Evolutionary conservation across 2,329 filamentous ascomycete species (phyloP).

Genomic region (Claviceps arundinis): DNA sequence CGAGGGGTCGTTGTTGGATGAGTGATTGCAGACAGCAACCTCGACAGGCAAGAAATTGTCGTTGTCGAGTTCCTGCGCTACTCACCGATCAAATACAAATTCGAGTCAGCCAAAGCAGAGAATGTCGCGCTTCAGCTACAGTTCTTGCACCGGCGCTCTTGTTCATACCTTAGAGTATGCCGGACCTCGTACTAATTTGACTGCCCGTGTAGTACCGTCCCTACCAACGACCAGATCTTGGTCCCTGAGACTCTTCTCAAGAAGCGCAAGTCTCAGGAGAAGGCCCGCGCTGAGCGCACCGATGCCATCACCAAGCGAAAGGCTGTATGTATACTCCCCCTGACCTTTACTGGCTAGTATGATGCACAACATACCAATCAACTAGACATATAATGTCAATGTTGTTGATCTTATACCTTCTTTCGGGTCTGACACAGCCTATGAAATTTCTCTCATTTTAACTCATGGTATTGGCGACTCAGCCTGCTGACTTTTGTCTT

Average conservation of each 20-base stretch:
- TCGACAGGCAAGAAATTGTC: slow-evolving; percentile 2
- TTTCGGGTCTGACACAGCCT: slow-evolving; percentile 84
- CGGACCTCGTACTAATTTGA: slow-evolving; percentile 73
- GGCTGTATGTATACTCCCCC: slow-evolving; percentile 56
- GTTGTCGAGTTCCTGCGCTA: slow-evolving; percentile 9
- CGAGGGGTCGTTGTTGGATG: slow-evolving; percentile 65
- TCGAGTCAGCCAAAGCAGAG: slow-evolving; percentile 81
- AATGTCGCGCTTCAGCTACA: slow-evolving; percentile 88
- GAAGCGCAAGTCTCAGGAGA: slow-evolving; percentile 99
- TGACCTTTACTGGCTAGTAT: slow-evolving; percentile 33
- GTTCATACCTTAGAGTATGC: slow-evolving; percentile 45
- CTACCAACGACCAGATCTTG: slow-evolving; percentile 88
- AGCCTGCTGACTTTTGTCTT: slow-evolving; percentile 18
- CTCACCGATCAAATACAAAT: slow-evolving; percentile 70
- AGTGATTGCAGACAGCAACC: slow-evolving; percentile 24
- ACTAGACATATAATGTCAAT: slow-evolving; percentile 80
- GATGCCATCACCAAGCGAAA: slow-evolving; percentile 76
- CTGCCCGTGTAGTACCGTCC: slow-evolving; percentile 56
- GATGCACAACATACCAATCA: slow-evolving; percentile 84
- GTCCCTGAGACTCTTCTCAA: slow-evolving; percentile 99
- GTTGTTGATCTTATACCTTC: slow-evolving; percentile 96
- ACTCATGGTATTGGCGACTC: slow-evolving; percentile 14
- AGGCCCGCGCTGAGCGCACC: slow-evolving; percentile 82
- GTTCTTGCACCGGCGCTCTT: slow-evolving; percentile 77
- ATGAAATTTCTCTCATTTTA: slow-evolving; percentile 9